Base-by-base conservation (phyloP, 2,329 filamentous ascomycete species). In the Scorias spongiosa region DNA sequence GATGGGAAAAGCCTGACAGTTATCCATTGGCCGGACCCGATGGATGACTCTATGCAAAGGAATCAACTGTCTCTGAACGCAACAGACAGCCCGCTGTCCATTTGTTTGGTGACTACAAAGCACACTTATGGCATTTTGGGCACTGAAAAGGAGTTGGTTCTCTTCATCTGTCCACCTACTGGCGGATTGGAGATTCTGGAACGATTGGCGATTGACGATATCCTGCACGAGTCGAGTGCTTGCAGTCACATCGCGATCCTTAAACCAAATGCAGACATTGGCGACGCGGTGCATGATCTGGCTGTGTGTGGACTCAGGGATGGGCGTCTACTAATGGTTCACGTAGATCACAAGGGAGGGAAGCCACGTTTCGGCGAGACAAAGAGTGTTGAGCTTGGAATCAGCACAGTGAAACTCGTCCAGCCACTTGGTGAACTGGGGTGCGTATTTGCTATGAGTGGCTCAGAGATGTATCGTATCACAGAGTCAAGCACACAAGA, bases 291-390 rank as follows among this genome's bases (percentile, higher is more conserved):
- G 11, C 12, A 36, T 36, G 32, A 36, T 36, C 41, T 59, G 17
- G 47, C 48, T 3, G 43, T 57, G 1, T 58, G 55, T 37, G 57
- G 57, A 10, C 45, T 59, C 10, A 48, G 57, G 12, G 57, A 58
- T 42, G 57, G 57, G 10, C 51, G 48, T 15, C 44, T 59, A 11
- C 39, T 50, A 20, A 45, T 46, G 8, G 44, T 52, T 28, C 36
- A 20, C 2, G 39, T 57, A 11, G 42, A 47, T 11, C 10, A 44
- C 15, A 30, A 43, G 28, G 15, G n/a, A 39, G 39, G 3, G 29
- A 44, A 15, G 38, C 30, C 10, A n/a, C 29, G 18, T 1, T 46
- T 53, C 5, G 40, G 39, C 9, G 41, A 50, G 14, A 37, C 36
- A 2, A 41, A 46, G 20, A 47, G 38, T 9, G 48, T 50, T 14